A percentile compares a stretch with the other conserved stretches of the same genome.
These are phyloP conservation scores for Diutina catenulata DNA, from an alignment of 1,139 yeast genomes.

Conservation along the genomic window DNA sequence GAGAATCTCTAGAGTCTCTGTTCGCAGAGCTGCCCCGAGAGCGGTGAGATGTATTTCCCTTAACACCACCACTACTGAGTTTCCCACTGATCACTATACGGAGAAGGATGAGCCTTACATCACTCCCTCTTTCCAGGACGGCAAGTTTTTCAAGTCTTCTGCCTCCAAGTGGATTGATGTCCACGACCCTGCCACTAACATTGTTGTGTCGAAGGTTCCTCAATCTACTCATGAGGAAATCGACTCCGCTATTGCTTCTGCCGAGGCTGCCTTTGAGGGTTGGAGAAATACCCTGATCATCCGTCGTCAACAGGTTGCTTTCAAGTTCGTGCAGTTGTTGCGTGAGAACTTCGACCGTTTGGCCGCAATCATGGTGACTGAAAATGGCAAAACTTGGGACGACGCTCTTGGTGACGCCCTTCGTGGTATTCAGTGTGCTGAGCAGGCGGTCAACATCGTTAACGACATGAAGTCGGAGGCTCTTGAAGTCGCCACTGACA, in stretches of 20 bases:
- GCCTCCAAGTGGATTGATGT: conserved; percentile 58
- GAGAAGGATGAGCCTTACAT: conserved; percentile 31
- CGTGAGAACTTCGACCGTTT: conserved; percentile 60
- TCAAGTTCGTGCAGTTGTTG: conserved; percentile 58
- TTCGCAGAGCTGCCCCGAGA: conserved; percentile 7
- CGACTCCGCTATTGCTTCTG: conserved; percentile 55
- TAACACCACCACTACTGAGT: conserved; percentile 20
- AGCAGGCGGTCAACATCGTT: conserved; percentile 50
- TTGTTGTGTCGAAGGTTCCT: conserved; percentile 57
- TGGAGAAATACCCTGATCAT: conserved; percentile 54
- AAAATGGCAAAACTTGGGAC: conserved; percentile 71
- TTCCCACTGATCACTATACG: conserved; percentile 37
- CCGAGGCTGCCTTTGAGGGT: conserved; percentile 45
- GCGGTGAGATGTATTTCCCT: conserved; percentile 12
- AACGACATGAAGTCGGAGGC: conserved; percentile 56
- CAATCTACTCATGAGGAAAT: conserved; percentile 61
- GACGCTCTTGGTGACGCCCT: conserved; percentile 75
- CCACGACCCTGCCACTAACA: conserved; percentile 68
- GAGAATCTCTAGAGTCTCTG: conserved; percentile 5
- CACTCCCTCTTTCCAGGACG: conserved; percentile 49
- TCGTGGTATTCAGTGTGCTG: conserved; percentile 76
- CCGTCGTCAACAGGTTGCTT: conserved; percentile 66
- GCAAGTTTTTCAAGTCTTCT: conserved; percentile 44
- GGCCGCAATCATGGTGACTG: conserved; percentile 62
- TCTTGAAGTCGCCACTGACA: conserved; percentile 60